Evolutionary conservation across 345 rosid species (phyloP).

Genomic region (Populus simonii): DNA sequence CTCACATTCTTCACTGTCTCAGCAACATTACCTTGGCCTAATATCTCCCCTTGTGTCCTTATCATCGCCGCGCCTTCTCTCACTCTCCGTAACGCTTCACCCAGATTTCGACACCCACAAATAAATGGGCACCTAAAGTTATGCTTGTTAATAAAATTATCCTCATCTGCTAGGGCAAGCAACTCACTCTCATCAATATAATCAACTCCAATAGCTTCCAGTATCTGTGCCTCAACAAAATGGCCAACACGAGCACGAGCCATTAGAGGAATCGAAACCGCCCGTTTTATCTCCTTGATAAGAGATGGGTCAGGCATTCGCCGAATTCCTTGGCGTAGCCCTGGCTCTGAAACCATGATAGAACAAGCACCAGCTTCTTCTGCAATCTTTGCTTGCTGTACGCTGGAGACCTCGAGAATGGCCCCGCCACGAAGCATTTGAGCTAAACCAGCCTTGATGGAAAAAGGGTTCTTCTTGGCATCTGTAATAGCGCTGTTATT

Average conservation of each 20-base stretch:
- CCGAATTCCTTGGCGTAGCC: background rate
- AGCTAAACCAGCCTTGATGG: conserved; percentile 25
- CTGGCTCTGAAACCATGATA: conserved; percentile 18
- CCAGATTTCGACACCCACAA: conserved; percentile 42
- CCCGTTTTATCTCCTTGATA: conserved; percentile 25
- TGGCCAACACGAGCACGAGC: conserved; percentile 35
- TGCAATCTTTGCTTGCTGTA: conserved; percentile 24
- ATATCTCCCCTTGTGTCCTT: conserved; percentile 42
- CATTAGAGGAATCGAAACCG: conserved; percentile 33
- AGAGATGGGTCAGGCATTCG: conserved; percentile 27
- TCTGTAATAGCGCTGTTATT: conserved; percentile 16
- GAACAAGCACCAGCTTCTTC: conserved; percentile 34
- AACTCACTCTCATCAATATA: conserved; percentile 38
- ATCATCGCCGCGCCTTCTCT: conserved; percentile 53
- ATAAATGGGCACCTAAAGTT: conserved; percentile 46
- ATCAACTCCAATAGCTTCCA: conserved; percentile 36
- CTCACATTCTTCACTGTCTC: conserved; percentile 49
- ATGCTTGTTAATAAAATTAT: conserved; percentile 47
- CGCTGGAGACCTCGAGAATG: conserved; percentile 24
- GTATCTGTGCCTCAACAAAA: conserved; percentile 40
- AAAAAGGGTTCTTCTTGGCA: conserved; percentile 19
- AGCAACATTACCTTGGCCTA: conserved; percentile 23
- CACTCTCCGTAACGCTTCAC: conserved; percentile 49
- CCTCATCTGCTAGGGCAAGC: conserved; percentile 32
- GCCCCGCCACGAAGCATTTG: conserved; percentile 34